phyloP scores from a whole-genome alignment of 78 protist genomes.

The Diacronema lutheri region DNA sequence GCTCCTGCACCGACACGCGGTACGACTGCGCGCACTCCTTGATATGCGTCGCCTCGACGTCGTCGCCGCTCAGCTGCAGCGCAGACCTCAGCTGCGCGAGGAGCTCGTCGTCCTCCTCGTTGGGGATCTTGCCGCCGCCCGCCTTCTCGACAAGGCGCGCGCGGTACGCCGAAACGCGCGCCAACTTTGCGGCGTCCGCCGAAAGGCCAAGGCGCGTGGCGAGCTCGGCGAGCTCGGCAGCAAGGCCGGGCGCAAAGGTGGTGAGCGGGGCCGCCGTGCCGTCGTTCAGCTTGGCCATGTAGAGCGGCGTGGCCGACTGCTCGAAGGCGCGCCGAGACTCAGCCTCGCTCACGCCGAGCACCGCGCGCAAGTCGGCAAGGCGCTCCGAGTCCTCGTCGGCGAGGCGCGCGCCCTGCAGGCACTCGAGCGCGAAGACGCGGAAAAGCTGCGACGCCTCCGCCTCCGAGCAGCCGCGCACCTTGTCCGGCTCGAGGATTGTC shows the following conservation, averaged over 20 bases:
- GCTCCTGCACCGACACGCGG: not conserved
- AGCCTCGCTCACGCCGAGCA: not conserved
- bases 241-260: no score
- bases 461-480: no score
- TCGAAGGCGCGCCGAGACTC: not conserved
- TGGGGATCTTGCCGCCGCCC: not conserved
- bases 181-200: no score
- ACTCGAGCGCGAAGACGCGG: not conserved
- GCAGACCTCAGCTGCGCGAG: not conserved
- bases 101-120: not conserved
- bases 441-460: not conserved
- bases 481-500: no score
- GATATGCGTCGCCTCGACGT: not conserved
- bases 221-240: no score
- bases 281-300: not conserved
- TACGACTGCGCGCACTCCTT: not conserved
- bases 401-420: no score
- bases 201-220: no score
- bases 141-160: not conserved
- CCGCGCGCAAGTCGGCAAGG: no score
- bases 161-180: no score
- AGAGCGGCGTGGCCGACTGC: slow-evolving; percentile 2
- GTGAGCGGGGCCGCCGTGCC: no score
- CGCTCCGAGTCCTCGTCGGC: no score
- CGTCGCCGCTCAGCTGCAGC: not conserved